A percentile compares a stretch with the other conserved stretches of the same genome.
Evolutionary conservation across 2,329 filamentous ascomycete genomes (phyloP).

Genomic region (Sporothrix humicola): DNA sequence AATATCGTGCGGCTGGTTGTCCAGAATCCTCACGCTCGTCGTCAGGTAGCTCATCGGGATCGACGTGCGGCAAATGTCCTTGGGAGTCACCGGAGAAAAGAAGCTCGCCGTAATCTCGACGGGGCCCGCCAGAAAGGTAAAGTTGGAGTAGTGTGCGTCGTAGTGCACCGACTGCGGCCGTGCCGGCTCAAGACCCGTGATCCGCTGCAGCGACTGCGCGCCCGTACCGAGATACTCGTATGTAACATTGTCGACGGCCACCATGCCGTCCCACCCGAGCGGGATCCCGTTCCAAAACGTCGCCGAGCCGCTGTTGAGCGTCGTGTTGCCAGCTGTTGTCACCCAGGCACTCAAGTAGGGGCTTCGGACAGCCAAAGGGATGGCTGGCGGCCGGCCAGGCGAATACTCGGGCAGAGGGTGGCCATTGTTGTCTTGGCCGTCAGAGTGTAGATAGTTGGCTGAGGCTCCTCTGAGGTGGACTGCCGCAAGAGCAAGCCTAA

Average conservation of each 20-base stretch:
- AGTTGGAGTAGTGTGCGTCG: slow-evolving; percentile 39
- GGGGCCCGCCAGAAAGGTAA: slow-evolving; percentile 41
- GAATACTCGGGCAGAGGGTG: slow-evolving; percentile 32
- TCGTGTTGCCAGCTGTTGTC: slow-evolving; percentile 67
- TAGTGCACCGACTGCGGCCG: slow-evolving; percentile 36
- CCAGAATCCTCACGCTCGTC: slow-evolving; percentile 67
- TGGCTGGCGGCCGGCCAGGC: slow-evolving; percentile 52
- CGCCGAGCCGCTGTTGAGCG: slow-evolving; percentile 71
- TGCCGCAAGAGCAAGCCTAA: background rate
- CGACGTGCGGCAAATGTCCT: slow-evolving; percentile 75
- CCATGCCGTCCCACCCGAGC: slow-evolving; percentile 38
- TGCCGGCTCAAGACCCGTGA: slow-evolving; percentile 38
- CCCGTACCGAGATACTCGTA: slow-evolving; percentile 52
- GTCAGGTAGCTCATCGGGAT: slow-evolving; percentile 77
- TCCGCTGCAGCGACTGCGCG: slow-evolving; percentile 49
- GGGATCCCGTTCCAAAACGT: slow-evolving; percentile 50
- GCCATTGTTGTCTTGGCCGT: slow-evolving; percentile 32
- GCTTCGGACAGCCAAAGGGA: slow-evolving; percentile 59
- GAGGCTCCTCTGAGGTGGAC: background rate
- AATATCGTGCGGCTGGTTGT: slow-evolving; percentile 51
- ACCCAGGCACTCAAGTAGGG: slow-evolving; percentile 63
- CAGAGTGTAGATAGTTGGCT: slow-evolving; percentile 24
- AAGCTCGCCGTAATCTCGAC: slow-evolving; percentile 54
- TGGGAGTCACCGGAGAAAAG: slow-evolving; percentile 76
- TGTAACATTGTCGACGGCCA: slow-evolving; percentile 41